Conservation (phyloP, 2,329 filamentous ascomycete species). For the Leptoxyphium fumago region DNA sequence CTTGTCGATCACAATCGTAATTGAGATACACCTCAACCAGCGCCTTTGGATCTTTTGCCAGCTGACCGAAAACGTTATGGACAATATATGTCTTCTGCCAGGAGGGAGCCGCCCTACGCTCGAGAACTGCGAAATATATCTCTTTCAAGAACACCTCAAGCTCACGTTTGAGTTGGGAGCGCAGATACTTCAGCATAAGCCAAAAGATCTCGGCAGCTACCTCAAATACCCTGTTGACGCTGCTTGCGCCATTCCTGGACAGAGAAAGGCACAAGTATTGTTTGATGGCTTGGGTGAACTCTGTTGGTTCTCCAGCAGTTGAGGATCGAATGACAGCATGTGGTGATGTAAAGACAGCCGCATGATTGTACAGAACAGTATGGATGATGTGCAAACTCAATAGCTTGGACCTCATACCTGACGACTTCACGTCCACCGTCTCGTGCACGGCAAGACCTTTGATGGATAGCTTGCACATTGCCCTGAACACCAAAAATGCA, state of each 20-base stretch:
- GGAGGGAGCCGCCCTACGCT: slow-evolving; percentile 69
- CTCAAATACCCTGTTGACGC: slow-evolving; percentile 82
- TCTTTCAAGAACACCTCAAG: slow-evolving; percentile 97
- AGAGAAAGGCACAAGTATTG: slow-evolving; percentile 93
- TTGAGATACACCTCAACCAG: slow-evolving; percentile 94
- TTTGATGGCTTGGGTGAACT: slow-evolving; percentile 87
- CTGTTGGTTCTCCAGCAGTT: slow-evolving; percentile 73
- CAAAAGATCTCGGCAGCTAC: slow-evolving; percentile 96
- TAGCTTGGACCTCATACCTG: slow-evolving; percentile 94
- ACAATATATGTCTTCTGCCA: slow-evolving; percentile 92
- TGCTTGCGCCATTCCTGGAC: slow-evolving; percentile 88
- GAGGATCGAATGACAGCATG: slow-evolving; percentile 85
- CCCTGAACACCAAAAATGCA: slow-evolving; percentile 91
- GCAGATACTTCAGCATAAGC: slow-evolving; percentile 88
- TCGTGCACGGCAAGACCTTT: slow-evolving; percentile 83
- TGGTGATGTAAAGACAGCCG: slow-evolving; percentile 78
- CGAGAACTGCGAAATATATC: slow-evolving; percentile 84
- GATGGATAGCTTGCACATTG: slow-evolving; percentile 93
- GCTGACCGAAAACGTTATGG: slow-evolving; percentile 58
- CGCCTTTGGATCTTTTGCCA: slow-evolving; percentile 74
- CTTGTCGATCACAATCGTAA: slow-evolving; percentile 89
- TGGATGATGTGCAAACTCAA: slow-evolving; percentile 92
- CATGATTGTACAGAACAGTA: slow-evolving; percentile 87
- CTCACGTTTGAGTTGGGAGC: slow-evolving; percentile 94
- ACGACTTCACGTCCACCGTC: slow-evolving; percentile 79